phyloP scores from a whole-genome alignment of 75 land plant species.

The Ceratopteris richardii region DNA sequence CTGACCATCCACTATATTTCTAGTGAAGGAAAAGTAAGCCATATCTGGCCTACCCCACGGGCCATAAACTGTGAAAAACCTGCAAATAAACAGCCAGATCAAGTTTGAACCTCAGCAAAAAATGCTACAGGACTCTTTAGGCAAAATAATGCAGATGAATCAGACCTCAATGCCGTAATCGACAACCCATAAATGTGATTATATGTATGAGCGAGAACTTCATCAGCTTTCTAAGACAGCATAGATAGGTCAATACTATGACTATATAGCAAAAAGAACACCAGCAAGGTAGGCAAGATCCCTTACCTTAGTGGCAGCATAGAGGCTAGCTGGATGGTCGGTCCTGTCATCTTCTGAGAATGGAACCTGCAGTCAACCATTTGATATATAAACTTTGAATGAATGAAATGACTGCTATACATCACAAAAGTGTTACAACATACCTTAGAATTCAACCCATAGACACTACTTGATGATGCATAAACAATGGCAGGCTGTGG shows the following conservation, averaged over 20 bases:
- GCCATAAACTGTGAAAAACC: constrained; percentile 78
- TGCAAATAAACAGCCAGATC: not conserved
- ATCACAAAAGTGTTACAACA: too few relatives aligned
- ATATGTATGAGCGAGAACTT: constrained; percentile 33
- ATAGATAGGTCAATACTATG: not conserved
- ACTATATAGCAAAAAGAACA: not conserved
- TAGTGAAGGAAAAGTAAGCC: constrained; percentile 78
- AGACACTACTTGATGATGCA: constrained; percentile 19
- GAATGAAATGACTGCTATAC: not conserved
- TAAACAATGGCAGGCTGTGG: constrained; percentile 22
- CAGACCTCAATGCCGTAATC: constrained; percentile 25
- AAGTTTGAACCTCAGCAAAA: not conserved
- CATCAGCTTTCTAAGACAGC: constrained; percentile 26
- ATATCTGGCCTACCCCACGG: constrained; percentile 83
- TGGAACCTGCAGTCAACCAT: constrained; percentile 6
- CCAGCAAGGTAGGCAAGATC: not conserved
- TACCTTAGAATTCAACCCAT: constrained; percentile 19
- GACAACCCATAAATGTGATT: constrained; percentile 41
- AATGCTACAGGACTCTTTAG: too few relatives aligned
- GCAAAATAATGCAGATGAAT: not conserved
- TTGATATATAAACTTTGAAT: not conserved
- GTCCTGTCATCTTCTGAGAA: constrained; percentile 21
- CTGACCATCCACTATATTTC: constrained; percentile 58
- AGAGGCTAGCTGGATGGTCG: constrained; percentile 19
- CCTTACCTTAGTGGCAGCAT: constrained; percentile 26